Evolutionary conservation across 345 rosid genomes (phyloP).

Genomic region (Cardamine chenopodiifolia): DNA sequence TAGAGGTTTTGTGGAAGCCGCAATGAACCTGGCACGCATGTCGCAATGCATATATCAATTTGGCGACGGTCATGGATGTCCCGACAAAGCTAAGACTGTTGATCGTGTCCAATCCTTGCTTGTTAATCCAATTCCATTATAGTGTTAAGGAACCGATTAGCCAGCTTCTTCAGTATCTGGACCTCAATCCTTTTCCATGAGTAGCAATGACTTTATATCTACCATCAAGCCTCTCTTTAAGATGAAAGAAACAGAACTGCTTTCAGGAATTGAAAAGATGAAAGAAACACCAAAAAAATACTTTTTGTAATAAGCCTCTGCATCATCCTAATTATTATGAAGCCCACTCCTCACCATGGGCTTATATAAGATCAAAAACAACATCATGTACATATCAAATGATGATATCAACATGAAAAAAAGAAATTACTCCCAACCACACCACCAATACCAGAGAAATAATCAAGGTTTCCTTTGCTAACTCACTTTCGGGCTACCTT

Average conservation of each 20-base stretch:
- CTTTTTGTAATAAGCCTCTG: slow-evolving; percentile 97
- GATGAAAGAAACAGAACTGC: background rate
- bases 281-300: slow-evolving; percentile 8
- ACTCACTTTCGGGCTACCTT: slow-evolving; percentile 93
- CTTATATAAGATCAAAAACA: slow-evolving; percentile 19
- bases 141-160: no score
- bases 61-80: slow-evolving; percentile 41
- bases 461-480: slow-evolving; percentile 27
- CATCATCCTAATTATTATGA: slow-evolving; percentile 99
- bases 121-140: background rate
- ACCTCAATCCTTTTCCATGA: slow-evolving; percentile 90
- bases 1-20: slow-evolving; percentile 3
- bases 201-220: slow-evolving; percentile 95
- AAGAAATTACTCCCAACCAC: slow-evolving; percentile 36
- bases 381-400: background rate
- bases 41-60: slow-evolving; percentile 33
- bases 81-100: slow-evolving; percentile 2
- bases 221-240: slow-evolving; percentile 58
- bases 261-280: background rate
- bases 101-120: slow-evolving; percentile 5
- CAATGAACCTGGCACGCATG: slow-evolving; percentile 34
- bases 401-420: slow-evolving; percentile 23
- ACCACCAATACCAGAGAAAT: slow-evolving; percentile 26
- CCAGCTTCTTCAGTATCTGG: slow-evolving; percentile 80
- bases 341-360: slow-evolving; percentile 79